phyloP scores from a whole-genome alignment of 2,329 filamentous ascomycete genomes.

The Fusarium sp. region DNA sequence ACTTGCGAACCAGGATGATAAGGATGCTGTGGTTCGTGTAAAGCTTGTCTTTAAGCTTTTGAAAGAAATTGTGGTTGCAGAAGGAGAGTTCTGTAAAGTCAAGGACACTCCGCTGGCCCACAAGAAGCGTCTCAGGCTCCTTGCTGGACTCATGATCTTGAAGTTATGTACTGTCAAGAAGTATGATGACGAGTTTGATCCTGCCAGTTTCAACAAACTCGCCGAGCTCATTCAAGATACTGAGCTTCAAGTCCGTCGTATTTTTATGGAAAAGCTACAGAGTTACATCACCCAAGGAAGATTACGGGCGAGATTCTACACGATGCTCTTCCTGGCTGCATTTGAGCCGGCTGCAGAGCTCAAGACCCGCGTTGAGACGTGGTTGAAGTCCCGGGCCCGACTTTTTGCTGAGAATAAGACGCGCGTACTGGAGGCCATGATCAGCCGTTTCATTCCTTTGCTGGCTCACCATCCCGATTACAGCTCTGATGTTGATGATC shows the following conservation, averaged over 20 bases:
- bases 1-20: slow-evolving; percentile 66
- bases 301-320: slow-evolving; percentile 83
- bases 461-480: slow-evolving; percentile 96
- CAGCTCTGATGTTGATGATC: slow-evolving; percentile 69
- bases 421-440: slow-evolving; percentile 80
- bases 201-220: slow-evolving; percentile 81
- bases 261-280: slow-evolving; percentile 86
- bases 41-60: slow-evolving; percentile 81
- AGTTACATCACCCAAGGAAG: slow-evolving; percentile 84
- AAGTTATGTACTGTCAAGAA: slow-evolving; percentile 84
- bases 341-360: slow-evolving; percentile 85
- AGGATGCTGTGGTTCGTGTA: slow-evolving; percentile 68
- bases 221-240: slow-evolving; percentile 85
- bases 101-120: slow-evolving; percentile 81
- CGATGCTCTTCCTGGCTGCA: slow-evolving; percentile 88
- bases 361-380: slow-evolving; percentile 81
- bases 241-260: slow-evolving; percentile 76
- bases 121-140: slow-evolving; percentile 81
- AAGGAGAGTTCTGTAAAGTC: slow-evolving; percentile 83
- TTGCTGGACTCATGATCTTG: slow-evolving; percentile 81
- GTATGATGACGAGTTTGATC: slow-evolving; percentile 79
- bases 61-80: slow-evolving; percentile 76
- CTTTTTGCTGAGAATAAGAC: slow-evolving; percentile 69
- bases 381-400: slow-evolving; percentile 84
- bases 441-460: slow-evolving; percentile 85